Base-by-base conservation (phyloP, 2,329 filamentous ascomycete species). In the Hymenoscyphus salicellus region DNA sequence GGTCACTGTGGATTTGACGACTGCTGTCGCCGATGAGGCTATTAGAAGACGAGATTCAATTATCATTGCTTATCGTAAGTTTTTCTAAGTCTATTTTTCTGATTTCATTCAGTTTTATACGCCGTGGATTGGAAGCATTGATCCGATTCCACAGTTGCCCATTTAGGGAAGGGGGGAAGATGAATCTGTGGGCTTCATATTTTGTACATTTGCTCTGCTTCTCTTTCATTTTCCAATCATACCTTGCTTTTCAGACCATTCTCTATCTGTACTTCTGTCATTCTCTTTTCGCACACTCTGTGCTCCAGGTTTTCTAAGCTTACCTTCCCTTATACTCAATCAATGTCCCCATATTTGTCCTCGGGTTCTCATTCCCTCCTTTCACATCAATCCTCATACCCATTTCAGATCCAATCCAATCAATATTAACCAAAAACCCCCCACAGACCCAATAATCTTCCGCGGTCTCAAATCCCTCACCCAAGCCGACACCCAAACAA, bases 361-460 rank as follows among this genome's bases (percentile, higher is more conserved):
- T 43, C 6, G 17, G 41, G 20, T 20, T n/a, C 17, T 28, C 23
- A 5, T 33, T 20, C 1, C 36, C 68, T 55, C 7, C 10, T 20
- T 17, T 60, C 10, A 20, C n/a, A 8, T 55, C 23, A 28, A n/a
- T 36, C 52, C 14, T 41, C 32, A 20, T 26, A 32, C 52, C 20
- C 5, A 56, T 30, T 17, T 14, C 20, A 33, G n/a, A 57, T 41
- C 32, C 10, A 41, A 32, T 3, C 16, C 7, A 28, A 36, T 16
- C 20, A 20, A 57, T 68, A 57, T 68, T 20, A 43, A 23, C 32
- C 26, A 8, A 62, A 66, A 26, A n/a, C 33, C 26, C 5, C 20
- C 30, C 28, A 26, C 71, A 96, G 92, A 99, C 78, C 95, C 95
- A 26, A 95, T 98, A 76, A 98, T 99, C 75, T 99, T 99, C 82